Base-by-base conservation (phyloP, 768 basidiomycete species). In the Psilocybe sp. region DNA sequence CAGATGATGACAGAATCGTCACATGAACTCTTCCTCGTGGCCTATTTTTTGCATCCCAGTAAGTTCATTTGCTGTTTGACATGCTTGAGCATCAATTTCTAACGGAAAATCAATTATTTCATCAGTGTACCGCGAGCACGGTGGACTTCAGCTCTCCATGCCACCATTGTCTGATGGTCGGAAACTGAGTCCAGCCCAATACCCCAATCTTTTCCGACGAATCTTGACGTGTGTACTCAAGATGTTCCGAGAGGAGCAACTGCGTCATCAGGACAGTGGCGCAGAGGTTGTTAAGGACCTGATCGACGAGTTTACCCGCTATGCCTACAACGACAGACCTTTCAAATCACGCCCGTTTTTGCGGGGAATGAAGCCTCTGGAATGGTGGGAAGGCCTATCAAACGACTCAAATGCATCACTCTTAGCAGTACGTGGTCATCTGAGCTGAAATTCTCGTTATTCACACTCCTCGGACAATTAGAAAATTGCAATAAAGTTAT, bases 1-100 rank as follows among this genome's bases (percentile, higher is more conserved):
- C 61, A 65, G 40, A 62, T 68, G 60, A 68, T 68, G 64, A 59
- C 42, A 1, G 65, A 68, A 40, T 64, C 64, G 10, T 63, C 63
- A 4, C 51, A 59, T 46, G 19, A 48, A 2, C 37, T 65, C n/a
- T 65, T 64, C 46, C 53, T 67, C 11, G 49, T 66, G 3, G 61
- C 57, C 20, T 68, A 65, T 46, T 63, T 59, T 33, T 61, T 68
- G 13, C 61, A 68, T 50, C 65, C 65, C 20, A 10, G 59, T 65
- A 40, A 11, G 53, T 49, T 23, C 28, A 5, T 14, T 28, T 33
- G 19, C 1, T 7, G 9, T 18, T 34, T 44, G 12, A 8, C 46
- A 7, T 28, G 11, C 5, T 20, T 28, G 7, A 12, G 39, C 28
- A n/a, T n/a, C n/a, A n/a, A n/a, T n/a, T n/a, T n/a, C n/a, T n/a